Conservation (phyloP, 2,329 filamentous ascomycete species). For the Curvularia sp. region DNA sequence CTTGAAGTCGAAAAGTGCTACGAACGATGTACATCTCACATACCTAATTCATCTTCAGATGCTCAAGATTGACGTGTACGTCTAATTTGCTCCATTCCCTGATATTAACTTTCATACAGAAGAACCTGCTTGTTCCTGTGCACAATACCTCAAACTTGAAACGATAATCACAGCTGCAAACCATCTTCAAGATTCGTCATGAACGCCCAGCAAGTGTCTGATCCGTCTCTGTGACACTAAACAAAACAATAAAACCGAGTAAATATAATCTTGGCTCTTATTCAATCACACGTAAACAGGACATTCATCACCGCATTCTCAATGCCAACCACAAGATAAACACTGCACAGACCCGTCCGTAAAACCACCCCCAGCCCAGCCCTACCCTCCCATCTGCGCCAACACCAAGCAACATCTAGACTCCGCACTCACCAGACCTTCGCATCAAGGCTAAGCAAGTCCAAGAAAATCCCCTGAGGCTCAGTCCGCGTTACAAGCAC, state of each 20-base stretch:
- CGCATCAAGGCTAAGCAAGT: not conserved
- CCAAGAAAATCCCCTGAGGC: not conserved
- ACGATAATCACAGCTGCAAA: not conserved
- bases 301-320: not conserved
- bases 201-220: not conserved
- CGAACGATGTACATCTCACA: not conserved
- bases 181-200: not conserved
- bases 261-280: not conserved
- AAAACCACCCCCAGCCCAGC: not conserved
- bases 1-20: not conserved
- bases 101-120: not conserved
- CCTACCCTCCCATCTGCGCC: not conserved
- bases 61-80: not conserved
- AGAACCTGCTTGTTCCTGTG: not conserved
- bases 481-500: slow-evolving; percentile 1
- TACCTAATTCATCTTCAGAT: not conserved
- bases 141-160: not conserved
- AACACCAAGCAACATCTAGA: not conserved
- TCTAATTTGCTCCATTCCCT: not conserved
- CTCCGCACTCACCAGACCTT: not conserved
- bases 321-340: not conserved
- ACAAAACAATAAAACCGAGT: not conserved
- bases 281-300: not conserved
- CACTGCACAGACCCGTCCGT: not conserved
- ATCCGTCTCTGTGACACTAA: not conserved